These are phyloP conservation scores for Nicotiana attenuata DNA, from an alignment of 257 asterid species.

Conservation along the genomic window DNA sequence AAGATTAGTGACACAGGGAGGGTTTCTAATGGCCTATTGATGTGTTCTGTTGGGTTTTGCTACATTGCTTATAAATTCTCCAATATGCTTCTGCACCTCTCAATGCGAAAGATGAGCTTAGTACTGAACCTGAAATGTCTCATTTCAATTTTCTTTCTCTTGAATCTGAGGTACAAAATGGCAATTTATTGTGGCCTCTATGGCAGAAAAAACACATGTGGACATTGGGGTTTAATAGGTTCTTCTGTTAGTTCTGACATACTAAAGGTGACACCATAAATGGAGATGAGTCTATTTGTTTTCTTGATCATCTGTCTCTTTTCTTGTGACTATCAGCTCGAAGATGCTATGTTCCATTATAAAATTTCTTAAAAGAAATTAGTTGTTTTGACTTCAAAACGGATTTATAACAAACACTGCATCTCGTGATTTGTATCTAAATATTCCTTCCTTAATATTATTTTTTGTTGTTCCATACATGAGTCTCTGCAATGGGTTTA, in stretches of 20 bases:
- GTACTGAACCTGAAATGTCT: background rate
- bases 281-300: background rate
- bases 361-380: background rate
- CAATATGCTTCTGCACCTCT: slow-evolving; percentile 1
- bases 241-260: background rate
- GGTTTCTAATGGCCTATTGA: background rate
- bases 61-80: slow-evolving; percentile 1
- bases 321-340: background rate
- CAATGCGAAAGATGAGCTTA: background rate
- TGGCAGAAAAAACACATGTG: background rate
- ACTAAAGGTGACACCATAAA: background rate
- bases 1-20: background rate
- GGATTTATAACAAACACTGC: background rate
- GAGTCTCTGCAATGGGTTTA: too few species aligned
- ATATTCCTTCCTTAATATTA: background rate
- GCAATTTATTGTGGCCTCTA: background rate
- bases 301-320: background rate
- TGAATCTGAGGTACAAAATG: background rate
- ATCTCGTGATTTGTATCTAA: background rate
- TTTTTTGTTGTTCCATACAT: background rate
- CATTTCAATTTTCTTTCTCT: background rate
- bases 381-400: background rate
- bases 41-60: background rate
- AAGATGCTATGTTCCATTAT: background rate
- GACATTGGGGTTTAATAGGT: background rate